Conservation (phyloP, 306 rosid genomes). For the Cajanus cajan region DNA sequence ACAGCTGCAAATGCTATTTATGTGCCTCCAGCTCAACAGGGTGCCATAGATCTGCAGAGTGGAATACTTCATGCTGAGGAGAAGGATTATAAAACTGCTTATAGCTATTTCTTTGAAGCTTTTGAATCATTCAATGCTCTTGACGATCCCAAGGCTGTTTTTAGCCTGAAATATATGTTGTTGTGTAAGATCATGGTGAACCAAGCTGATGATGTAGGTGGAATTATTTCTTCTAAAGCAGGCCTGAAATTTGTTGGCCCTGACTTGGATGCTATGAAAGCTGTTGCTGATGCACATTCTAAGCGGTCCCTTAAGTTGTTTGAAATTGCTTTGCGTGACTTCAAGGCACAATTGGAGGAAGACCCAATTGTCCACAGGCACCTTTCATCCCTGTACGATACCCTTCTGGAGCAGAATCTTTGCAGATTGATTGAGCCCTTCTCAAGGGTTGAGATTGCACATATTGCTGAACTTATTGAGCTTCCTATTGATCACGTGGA, state of each 20-base stretch:
- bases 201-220: constrained; percentile 90
- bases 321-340: constrained; percentile 72
- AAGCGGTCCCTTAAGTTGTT: constrained; percentile 87
- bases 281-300: constrained; percentile 92
- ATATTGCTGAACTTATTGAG: constrained; percentile 83
- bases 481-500: constrained; percentile 68
- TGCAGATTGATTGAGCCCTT: constrained; percentile 95
- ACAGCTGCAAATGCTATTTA: constrained; percentile 96
- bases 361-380: constrained; percentile 98
- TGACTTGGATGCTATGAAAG: constrained; percentile 97
- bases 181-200: constrained; percentile 89
- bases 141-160: constrained; percentile 88
- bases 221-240: constrained; percentile 88
- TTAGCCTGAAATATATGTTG: constrained; percentile 91
- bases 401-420: constrained; percentile 88
- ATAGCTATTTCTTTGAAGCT: constrained; percentile 91
- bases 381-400: constrained; percentile 79
- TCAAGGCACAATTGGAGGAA: constrained; percentile 85
- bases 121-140: constrained; percentile 93
- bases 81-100: constrained; percentile 89
- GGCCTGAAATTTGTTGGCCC: constrained; percentile 82
- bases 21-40: constrained; percentile 98
- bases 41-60: constrained; percentile 88
- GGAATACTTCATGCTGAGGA: constrained; percentile 97
- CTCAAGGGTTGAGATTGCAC: constrained; percentile 91